Base-by-base conservation (phyloP, 352 stramenopile genomes). In the Phytophthora foliorum region DNA sequence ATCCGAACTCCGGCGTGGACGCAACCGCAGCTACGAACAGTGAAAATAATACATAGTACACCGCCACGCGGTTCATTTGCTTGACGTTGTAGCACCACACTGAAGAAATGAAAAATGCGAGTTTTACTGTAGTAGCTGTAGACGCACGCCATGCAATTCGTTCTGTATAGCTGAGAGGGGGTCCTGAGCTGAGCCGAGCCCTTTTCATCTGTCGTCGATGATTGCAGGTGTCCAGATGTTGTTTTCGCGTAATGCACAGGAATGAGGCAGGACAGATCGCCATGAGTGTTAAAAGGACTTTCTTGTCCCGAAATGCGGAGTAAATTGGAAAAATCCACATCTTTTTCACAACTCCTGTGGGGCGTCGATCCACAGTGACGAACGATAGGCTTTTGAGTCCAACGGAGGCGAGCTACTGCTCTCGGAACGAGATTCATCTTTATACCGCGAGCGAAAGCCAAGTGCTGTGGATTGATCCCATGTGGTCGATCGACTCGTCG, bases 251-350 rank as follows among this genome's bases (percentile, higher is more conserved):
- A 27, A 44, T 50, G 49, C 59, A 61, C 58, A 54, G n/a, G 11
- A 36, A 54, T 67, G 59, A 48, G 49, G 41, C 58, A 34, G 27
- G 21, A 32, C 59, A 67, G 48, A 66, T 66, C 58, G 38, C 19
- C 48, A 51, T 41, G 48, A 53, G 32, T 19, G 13, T 10, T n/a
- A 7, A 54, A 13, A 16, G 59, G 16, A 22, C 38, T 46, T 52
- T 60, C 59, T 67, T 54, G 17, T n/a, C 27, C 24, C 27, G 27
- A 42, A 17, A 41, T 41, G 34, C 34, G 34, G 34, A 41, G 6
- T 32, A 32, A 32, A 32, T 32, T 10, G 29, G 4, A 32, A 32
- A 32, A 10, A 32, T 32, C 29, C 29, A 9, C 29, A 32, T 3
- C 7, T 7, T 32, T 32, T 32, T 32, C 29, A 29, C 25, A 29